Base-by-base conservation (phyloP, 192 early-diverging fungal genomes). In the Coemansia sp. region DNA sequence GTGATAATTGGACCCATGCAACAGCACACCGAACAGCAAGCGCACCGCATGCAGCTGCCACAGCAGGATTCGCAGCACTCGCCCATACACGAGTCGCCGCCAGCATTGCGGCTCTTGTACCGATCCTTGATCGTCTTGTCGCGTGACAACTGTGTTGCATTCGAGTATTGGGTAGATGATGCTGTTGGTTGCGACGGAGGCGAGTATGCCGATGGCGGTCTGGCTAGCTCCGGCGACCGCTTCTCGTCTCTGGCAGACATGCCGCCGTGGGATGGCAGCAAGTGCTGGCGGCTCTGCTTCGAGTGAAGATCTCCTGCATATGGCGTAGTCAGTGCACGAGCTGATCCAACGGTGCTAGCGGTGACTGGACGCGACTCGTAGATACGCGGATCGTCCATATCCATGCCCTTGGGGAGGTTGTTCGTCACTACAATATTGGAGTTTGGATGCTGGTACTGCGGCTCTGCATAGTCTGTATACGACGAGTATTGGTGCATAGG, bases 1-100 rank as follows among this genome's bases (percentile, higher is more conserved):
- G 68, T 58, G 35, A 82, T 49, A 3, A 76, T 64, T 14, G 79
- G 79, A 25, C 67, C 54, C 47, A 74, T 32, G 61, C 79, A 76
- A 51, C 79, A 72, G 50, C 65, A 69, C 0, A 19, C 25, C 19
- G 70, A 39, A 47, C 70, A 65, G 59, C 79, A 82, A 1, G 73
- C 25, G 56, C 74, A 76, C 21, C 67, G 62, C 67, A 75, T 67
- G 22, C 75, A 73, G 10, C 70, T 66, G 3, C 74, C 74, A 53
- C 79, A 82, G 57, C 73, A 82, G 14, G 62, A 60, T 53, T 60
- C 70, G 35, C 79, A 82, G 74, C 79, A 82, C 51, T 76, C 79
- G 41, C 79, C 79, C 62, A 68, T 69, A 22, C 79, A 71, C 48
- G 74, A 82, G 21, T 82, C 79, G 58, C 79, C 79, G 2, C 79